phyloP scores from a whole-genome alignment of 2,329 filamentous ascomycete species.

The Tolypocladium ophioglossoides region DNA sequence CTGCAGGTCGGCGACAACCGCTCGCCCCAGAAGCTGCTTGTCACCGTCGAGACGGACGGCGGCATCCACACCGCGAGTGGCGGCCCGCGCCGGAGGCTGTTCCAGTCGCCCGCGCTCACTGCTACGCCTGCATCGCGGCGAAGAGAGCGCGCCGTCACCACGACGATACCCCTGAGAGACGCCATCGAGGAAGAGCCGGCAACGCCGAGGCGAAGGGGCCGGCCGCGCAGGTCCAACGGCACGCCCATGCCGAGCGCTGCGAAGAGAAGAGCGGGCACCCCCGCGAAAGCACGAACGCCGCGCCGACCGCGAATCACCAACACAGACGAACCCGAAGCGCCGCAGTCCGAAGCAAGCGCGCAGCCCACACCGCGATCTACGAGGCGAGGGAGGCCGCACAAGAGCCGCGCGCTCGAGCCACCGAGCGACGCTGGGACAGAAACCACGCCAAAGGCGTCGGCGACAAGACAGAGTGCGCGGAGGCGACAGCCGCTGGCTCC shows the following conservation, averaged over 20 bases:
- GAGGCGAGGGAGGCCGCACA: slow-evolving; percentile 19
- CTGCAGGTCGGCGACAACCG: slow-evolving; percentile 40
- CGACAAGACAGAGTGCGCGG: slow-evolving; percentile 6
- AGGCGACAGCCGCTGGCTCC: slow-evolving; percentile 14
- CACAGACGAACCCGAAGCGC: slow-evolving; percentile 15
- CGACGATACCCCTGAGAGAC: slow-evolving; percentile 40
- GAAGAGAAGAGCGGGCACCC: slow-evolving; percentile 37
- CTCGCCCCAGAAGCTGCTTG: slow-evolving; percentile 40
- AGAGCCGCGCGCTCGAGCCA: slow-evolving; percentile 14
- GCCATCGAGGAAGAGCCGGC: slow-evolving; percentile 17
- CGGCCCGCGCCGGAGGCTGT: slow-evolving; percentile 28
- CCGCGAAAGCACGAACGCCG: slow-evolving; percentile 23
- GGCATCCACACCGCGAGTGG: slow-evolving; percentile 20
- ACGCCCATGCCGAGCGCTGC: slow-evolving; percentile 36
- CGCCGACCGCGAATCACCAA: slow-evolving; percentile 21
- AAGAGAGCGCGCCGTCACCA: slow-evolving; percentile 32
- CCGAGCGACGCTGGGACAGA: slow-evolving; percentile 13
- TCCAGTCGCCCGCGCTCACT: slow-evolving; percentile 30
- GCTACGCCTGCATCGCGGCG: slow-evolving; percentile 21
- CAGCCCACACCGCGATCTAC: slow-evolving; percentile 21
- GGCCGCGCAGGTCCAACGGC: slow-evolving; percentile 38
- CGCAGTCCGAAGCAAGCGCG: slow-evolving; percentile 8
- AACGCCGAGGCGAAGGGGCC: slow-evolving; percentile 33
- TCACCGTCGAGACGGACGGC: slow-evolving; percentile 37
- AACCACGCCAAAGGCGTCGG: slow-evolving; percentile 5